Percentiles rank a stretch among this genome's conserved stretches.
phyloP scores from a whole-genome alignment of 805 yeast species.

The Saccharomycopsis fodiens region DNA sequence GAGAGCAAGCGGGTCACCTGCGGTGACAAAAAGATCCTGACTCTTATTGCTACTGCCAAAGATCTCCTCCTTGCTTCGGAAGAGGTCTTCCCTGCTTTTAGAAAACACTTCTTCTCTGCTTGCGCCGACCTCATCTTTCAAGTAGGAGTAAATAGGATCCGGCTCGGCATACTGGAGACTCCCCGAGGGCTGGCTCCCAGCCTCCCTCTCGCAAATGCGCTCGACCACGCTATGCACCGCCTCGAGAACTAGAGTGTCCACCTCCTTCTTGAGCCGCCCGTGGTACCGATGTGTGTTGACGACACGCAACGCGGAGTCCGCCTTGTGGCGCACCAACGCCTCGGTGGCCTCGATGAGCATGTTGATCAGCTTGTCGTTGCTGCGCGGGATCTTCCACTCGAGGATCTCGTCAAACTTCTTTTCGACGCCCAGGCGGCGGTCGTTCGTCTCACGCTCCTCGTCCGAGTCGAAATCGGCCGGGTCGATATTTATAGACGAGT shows the following conservation, averaged over 20 bases:
- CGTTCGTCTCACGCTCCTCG: conserved; percentile 5
- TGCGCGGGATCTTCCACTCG: conserved; percentile 37
- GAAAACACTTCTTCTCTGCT: no score
- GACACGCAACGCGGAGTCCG: conserved; percentile 61
- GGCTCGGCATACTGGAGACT: background rate
- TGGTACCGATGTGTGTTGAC: conserved; percentile 70
- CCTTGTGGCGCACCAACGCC: conserved; percentile 49
- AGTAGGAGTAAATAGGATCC: conserved; percentile 15
- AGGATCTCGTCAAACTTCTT: conserved; percentile 13
- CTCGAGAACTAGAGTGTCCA: conserved; percentile 57
- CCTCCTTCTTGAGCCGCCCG: conserved; percentile 69
- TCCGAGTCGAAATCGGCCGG: conserved; percentile 49
- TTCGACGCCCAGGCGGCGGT: conserved; percentile 11
- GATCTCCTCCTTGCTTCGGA: background rate
- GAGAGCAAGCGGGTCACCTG: conserved; percentile 13
- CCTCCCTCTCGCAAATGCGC: conserved; percentile 27
- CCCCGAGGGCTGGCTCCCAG: background rate
- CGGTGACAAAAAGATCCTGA: conserved; percentile 3
- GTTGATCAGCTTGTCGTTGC: conserved; percentile 59
- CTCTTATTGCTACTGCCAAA: background rate
- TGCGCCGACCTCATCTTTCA: conserved; percentile 12
- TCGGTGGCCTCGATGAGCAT: conserved; percentile 63
- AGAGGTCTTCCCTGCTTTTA: background rate
- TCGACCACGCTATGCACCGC: conserved; percentile 58
- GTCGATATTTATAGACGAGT: conserved; percentile 65